Percentiles rank a stretch among this genome's conserved stretches.
These are phyloP conservation scores for Colletotrichum tropicale DNA, from an alignment of 2,329 filamentous ascomycete species.

Conservation along the genomic window DNA sequence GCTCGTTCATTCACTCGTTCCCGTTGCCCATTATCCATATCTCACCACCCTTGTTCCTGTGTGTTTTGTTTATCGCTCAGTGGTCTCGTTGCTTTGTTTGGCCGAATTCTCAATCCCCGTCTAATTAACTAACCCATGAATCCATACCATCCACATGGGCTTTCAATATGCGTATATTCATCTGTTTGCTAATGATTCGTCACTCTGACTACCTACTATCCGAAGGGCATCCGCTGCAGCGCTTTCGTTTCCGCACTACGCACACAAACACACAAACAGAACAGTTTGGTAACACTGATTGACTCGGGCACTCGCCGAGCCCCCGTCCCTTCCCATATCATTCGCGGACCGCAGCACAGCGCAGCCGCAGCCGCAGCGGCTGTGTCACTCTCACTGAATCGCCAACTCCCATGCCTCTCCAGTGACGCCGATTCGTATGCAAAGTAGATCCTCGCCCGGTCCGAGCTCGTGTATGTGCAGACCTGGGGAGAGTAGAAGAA, in stretches of 20 bases:
- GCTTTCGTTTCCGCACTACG: neutral
- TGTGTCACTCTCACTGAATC: constrained; percentile 1
- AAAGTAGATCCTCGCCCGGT: neutral
- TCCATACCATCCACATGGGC: neutral
- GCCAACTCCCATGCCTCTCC: neutral
- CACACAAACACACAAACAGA: neutral
- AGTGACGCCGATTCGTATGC: neutral
- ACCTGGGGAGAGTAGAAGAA: neutral
- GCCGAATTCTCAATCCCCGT: neutral
- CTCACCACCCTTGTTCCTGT: neutral
- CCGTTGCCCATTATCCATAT: neutral
- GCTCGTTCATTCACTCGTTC: neutral
- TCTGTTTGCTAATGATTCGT: neutral
- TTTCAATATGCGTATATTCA: neutral
- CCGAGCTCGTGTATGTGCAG: neutral
- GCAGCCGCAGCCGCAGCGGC: neutral
- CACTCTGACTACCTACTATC: neutral
- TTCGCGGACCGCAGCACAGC: neutral
- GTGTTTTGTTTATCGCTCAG: neutral
- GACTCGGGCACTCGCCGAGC: constrained; percentile 8
- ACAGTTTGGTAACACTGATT: neutral
- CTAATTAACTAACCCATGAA: neutral
- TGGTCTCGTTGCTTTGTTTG: neutral
- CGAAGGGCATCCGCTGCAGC: neutral
- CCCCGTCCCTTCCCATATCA: neutral